Base-by-base conservation (phyloP, 768 basidiomycete species). In the Macrolepiota fuliginosa region DNA sequence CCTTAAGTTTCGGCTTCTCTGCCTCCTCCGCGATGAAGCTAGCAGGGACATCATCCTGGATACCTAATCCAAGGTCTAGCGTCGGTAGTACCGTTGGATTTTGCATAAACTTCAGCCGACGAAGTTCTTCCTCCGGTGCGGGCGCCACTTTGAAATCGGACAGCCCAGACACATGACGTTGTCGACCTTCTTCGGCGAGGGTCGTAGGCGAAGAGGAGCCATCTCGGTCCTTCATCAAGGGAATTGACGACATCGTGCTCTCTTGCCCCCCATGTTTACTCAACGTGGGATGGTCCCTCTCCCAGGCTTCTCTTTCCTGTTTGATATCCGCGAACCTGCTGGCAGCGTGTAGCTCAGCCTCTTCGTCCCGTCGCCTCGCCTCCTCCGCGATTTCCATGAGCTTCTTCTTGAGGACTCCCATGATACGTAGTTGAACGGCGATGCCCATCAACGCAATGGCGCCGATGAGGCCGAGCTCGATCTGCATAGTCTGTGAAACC, bases 401-500 rank as follows among this genome's bases (percentile, higher is more conserved):
- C 73, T 93, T 92, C 64, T 81, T 80, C 70, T 89, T 88, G 15
- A 98, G 85, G 47, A 92, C 81, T 61, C 84, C 84, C 63, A 94
- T 84, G 64, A 97, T 87, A 56, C 91, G 90, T 68, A 95, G 82
- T 74, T 98, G 96, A 50, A 97, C 90, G 2, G 95, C 92, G 29
- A 88, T 85, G 46, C 94, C 93, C 86, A 92, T 91, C 58, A 96
- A 76, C 25, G 91, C 80, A 42, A 96, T 79, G 2, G 94, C 93
- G 47, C 81, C 92, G 62, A 94, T 85, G 66, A 97, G 83, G 29
- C 94, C 96, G 32, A 98, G 82, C 70, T 97, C 96, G 62, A 98
- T 94, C 70, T 92, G 83, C 93, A 96, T 96, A 7, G 88, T 88
- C 70, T 95, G 94, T 4, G 90, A 83, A 56, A 96, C 86, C 32